Base-by-base conservation (phyloP, 1,284 basidiomycete species). In the Ganoderma resinaceum region DNA sequence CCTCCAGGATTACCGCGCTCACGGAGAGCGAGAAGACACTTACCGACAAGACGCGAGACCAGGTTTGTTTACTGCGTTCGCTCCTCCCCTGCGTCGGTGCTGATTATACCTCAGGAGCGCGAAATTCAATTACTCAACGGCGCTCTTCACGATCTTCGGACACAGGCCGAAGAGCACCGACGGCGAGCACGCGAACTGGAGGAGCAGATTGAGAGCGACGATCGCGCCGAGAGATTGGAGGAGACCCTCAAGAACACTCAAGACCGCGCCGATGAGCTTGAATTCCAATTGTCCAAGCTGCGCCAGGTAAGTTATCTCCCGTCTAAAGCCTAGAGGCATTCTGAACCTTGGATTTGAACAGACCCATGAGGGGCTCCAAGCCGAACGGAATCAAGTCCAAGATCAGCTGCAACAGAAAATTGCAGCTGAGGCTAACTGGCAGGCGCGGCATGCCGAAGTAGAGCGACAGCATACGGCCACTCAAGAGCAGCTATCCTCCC, bases 201-300 rank as follows among this genome's bases (percentile, higher is more conserved):
- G 74, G 93, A 94, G 72, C 92, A 93, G 72, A 90, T 94, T 33
- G 87, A 94, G 77, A 89, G 87, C 70, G 93, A 95, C 75, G 92
- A 95, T 78, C 89, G 91, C 42, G 89, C 89, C 26, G 93, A 94
- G 73, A 84, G 85, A 53, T 79, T 94, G 46, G 92, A 94, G 75
- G 80, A 81, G 55, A 91, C 89, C 4, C 80, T 95, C 63, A 90
- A 89, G 76, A 90, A 93, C 73, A 90, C 90, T 37, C 91, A 93
- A 73, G 88, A 94, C 76, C 90, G 90, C 66, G 91, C 91, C 2
- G 92, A 93, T 69, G 92, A 94, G 75, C 84, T 94, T 5, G 92
- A 94, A 73, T 91, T 93, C 73, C 91, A 92, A 74, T 81, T 95
- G 20, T 89, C 90, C 23, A 93, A 91, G 76, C 79, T 91, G 53